Conservation (phyloP, 2,329 filamentous ascomycete species). For the Teratosphaeria zuluensis region DNA sequence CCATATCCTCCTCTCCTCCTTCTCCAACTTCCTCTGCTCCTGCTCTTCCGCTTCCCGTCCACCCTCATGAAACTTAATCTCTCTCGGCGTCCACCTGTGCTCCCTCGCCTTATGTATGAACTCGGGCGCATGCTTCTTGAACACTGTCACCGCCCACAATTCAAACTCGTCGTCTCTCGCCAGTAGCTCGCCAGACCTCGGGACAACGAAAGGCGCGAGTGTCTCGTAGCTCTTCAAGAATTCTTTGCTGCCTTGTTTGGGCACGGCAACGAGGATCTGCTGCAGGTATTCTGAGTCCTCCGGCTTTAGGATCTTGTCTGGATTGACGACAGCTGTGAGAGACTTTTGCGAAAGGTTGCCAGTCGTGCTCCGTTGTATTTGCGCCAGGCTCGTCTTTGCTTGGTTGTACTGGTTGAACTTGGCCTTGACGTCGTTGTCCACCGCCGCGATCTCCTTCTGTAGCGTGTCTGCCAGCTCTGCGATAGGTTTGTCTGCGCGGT, state of each 20-base stretch:
- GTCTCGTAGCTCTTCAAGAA: conserved; percentile 87
- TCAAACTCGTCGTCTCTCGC: conserved; percentile 83
- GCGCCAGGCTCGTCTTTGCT: conserved; percentile 72
- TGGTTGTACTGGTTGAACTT: conserved; percentile 94
- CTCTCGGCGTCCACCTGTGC: conserved; percentile 86
- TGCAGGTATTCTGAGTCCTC: conserved; percentile 87
- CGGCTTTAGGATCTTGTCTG: conserved; percentile 61
- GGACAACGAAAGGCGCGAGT: conserved; percentile 82
- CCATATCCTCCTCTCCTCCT: conserved; percentile 85
- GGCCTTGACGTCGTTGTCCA: conserved; percentile 90
- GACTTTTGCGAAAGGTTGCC: conserved; percentile 94
- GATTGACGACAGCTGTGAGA: conserved; percentile 78
- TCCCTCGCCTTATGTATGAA: conserved; percentile 90
- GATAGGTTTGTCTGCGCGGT: conserved; percentile 83
- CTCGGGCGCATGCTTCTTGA: conserved; percentile 81
- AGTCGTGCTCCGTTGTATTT: conserved; percentile 78
- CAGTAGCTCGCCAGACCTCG: conserved; percentile 70
- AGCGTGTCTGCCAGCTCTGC: conserved; percentile 77
- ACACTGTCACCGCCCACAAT: conserved; percentile 79
- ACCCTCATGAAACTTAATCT: conserved; percentile 87
- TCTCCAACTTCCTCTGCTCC: conserved; percentile 71
- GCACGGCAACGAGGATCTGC: conserved; percentile 87
- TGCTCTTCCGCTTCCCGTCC: conserved; percentile 80
- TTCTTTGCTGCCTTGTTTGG: conserved; percentile 69
- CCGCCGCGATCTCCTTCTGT: conserved; percentile 84